Evolutionary conservation across 192 early-diverging fungal genomes (phyloP).

Genomic region (Neocallimastix lanati): DNA sequence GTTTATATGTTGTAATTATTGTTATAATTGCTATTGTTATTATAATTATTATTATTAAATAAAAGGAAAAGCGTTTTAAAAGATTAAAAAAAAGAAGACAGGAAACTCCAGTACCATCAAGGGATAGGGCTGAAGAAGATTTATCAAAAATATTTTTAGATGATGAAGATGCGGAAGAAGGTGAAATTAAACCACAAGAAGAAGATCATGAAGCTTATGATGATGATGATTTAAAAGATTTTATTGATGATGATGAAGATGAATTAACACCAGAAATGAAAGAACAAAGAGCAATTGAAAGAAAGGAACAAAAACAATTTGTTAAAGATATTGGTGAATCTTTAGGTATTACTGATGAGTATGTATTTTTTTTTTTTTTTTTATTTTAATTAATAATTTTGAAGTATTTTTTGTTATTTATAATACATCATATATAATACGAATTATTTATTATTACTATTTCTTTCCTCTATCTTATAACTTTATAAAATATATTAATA

Average conservation of each 20-base stretch:
- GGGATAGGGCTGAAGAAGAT: slow-evolving; percentile 26
- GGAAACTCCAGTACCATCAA: slow-evolving; percentile 1
- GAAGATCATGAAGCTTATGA: slow-evolving; percentile 11
- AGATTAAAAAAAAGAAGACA: slow-evolving; percentile 22
- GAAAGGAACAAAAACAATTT: slow-evolving; percentile 10
- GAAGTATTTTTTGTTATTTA: too few relatives aligned
- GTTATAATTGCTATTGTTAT: neutral
- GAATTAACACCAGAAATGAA: slow-evolving; percentile 8
- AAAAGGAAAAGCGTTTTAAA: slow-evolving; percentile 43
- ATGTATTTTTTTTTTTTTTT: slow-evolving; percentile 3
- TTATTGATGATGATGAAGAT: slow-evolving; percentile 32
- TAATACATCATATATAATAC: too few relatives aligned
- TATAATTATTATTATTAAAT: neutral
- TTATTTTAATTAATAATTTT: too few relatives aligned
- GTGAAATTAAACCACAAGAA: slow-evolving; percentile 9
- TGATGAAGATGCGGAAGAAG: slow-evolving; percentile 19
- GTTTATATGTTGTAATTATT: too few relatives aligned
- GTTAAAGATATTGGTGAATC: slow-evolving; percentile 19
- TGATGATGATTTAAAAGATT: slow-evolving; percentile 26
- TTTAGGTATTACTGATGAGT: slow-evolving; percentile 35
- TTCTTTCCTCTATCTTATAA: too few relatives aligned
- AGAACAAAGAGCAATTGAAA: slow-evolving; percentile 9
- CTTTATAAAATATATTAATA: too few relatives aligned
- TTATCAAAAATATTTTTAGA: slow-evolving; percentile 25
- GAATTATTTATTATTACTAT: too few relatives aligned